Evolutionary conservation across 2,329 filamentous ascomycete species (phyloP).

Genomic region (Xylariaceae sp.): DNA sequence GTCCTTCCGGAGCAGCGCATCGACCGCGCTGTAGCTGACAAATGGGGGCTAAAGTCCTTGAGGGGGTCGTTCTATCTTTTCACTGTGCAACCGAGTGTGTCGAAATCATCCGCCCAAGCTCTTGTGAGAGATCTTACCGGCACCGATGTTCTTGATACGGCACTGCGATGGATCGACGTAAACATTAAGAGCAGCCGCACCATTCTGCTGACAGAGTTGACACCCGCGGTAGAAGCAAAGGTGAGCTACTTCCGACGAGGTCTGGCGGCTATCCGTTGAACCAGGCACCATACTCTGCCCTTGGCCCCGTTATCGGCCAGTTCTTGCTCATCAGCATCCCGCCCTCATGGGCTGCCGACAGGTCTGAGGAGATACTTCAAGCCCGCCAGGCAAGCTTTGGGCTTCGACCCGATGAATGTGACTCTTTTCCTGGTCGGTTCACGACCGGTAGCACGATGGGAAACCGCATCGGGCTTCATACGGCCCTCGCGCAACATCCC

Average conservation of each 20-base stretch:
- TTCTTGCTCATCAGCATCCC: constrained; percentile 8
- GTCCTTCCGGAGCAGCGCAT: neutral
- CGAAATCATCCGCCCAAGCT: neutral
- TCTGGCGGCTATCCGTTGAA: constrained; percentile 7
- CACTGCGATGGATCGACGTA: neutral
- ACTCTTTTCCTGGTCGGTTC: constrained; percentile 9
- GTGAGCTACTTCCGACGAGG: neutral
- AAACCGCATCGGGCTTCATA: constrained; percentile 11
- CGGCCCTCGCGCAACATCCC: constrained; percentile 9
- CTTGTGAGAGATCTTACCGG: neutral
- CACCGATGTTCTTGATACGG: neutral
- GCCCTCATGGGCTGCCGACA: constrained; percentile 3
- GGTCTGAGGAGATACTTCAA: constrained; percentile 3
- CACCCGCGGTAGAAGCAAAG: neutral
- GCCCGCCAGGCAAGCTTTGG: constrained; percentile 7
- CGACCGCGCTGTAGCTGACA: neutral
- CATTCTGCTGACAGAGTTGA: neutral
- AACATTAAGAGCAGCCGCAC: neutral
- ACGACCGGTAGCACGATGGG: constrained; percentile 15
- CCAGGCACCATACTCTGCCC: constrained; percentile 10
- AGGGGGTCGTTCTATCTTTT: neutral
- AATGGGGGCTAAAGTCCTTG: neutral
- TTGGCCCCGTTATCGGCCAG: constrained; percentile 10
- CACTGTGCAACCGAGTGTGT: neutral
- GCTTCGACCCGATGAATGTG: neutral